Evolutionary conservation across 768 basidiomycete genomes (phyloP), one percentile per base, ranked within the genome.

Genomic region (Postia placenta): DNA sequence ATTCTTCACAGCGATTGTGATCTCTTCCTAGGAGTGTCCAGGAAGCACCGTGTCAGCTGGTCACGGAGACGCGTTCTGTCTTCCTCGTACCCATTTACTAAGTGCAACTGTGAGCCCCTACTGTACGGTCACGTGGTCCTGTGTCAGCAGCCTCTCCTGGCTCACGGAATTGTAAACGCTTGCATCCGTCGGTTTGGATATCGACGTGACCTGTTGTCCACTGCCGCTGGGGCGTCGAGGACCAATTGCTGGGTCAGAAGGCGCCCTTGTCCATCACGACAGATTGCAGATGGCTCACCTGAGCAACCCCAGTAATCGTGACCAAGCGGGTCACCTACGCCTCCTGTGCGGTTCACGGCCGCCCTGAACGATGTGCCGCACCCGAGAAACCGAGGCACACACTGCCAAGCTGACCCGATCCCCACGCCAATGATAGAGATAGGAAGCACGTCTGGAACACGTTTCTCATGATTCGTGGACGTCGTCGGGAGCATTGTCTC

Each of bases 81-180:
- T 36, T 36, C 24, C 15, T 37, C 37, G 11, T 20, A 30, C 26
- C 37, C 46, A 25, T 47, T 47, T 24, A 47, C 46, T 47, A 47
- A 47, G 35, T 47, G 20, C 35, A 20, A 6, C 6, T 27, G 23
- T 39, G 46, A 47, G 25, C 33, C 33, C 9, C 46, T 38, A 37
- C 9, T 19, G 20, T 22, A 28, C 46, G 36, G 23, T 49, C 48
- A 49, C 48, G 48, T 49, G 48, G 9, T 5, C 5, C n/a, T 42
- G 40, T 42, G 27, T 49, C 48, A 49, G 40, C 40, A 49, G 25
- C 47, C 42, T 43, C 24, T 49, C 48, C 27, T 22, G n/a, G 28
- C 22, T 17, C 40, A 17, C 22, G 20, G 23, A 25, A 42, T 49
- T 49, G 48, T 36, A 28, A 43, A 17, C 4, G 28, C 39, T 24